Evolutionary conservation across 768 basidiomycete genomes (phyloP), one percentile per base, ranked within the genome.

Genomic region (Mycena capillaripes): DNA sequence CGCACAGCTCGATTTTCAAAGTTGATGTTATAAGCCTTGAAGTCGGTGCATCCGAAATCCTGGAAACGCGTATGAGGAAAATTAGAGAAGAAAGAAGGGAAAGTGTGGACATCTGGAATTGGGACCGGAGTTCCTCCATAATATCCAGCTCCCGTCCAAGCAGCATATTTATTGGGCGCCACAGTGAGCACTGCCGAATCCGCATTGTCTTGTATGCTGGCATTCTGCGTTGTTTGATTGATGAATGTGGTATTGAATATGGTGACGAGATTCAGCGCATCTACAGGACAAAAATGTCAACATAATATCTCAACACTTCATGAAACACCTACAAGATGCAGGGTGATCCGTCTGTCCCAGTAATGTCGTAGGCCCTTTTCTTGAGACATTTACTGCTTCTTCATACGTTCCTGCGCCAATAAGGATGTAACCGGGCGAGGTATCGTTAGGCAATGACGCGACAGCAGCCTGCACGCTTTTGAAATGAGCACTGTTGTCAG

Each of bases 1-100:
- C 32, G 27, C 2, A 71, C 70, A 10, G 86, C 87, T 57, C 82
- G 78, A 68, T 89, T 89, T 57, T 86, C 81, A 46, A 89, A 85
- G 75, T 88, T 81, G 68, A 88, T 83, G 75, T 88, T 87, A 74
- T 88, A 87, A 21, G 81, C 83, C 69, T 76, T 86, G 79, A 88
- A 87, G 70, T 88, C 81, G 27, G 72, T 66, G 64, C 78, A 85
- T 9, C 87, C 87, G 63, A 87, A 87, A 17, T 76, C 70, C 52
- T 72, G 52, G 25, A 36, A 21, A 50, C 21, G 7, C 2, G 30
- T 23, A n/a, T 65, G 21, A 70, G 32, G 21, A 42, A 21, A 23
- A 57, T 11, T 23, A 32, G 21, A 29, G 53, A 19, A 48, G 6
- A 9, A 55, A 6, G 17, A 32, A 32, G 53, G 1, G 32, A 21